phyloP scores from a whole-genome alignment of 805 yeast species.

The Saccharomycopsis sp. region DNA sequence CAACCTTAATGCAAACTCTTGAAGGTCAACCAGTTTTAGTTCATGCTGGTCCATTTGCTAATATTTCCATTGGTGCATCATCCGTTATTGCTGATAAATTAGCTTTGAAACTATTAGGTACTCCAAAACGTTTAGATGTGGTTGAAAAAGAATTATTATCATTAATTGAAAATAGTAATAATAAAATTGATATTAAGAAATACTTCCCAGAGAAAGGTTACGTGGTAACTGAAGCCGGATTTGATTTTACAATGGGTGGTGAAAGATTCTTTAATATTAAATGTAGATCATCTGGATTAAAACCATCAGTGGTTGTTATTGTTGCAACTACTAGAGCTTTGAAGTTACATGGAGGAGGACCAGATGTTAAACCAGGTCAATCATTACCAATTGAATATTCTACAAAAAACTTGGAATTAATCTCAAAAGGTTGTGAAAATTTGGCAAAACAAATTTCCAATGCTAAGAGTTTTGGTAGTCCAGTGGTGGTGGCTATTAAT shows the following conservation, averaged over 20 bases:
- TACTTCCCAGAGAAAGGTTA: slow-evolving; percentile 51
- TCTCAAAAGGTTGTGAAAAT: slow-evolving; percentile 75
- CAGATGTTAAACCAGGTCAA: slow-evolving; percentile 91
- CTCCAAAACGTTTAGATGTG: slow-evolving; percentile 33
- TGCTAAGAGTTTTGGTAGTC: slow-evolving; percentile 75
- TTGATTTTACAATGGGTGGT: slow-evolving; percentile 99
- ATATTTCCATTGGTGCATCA: slow-evolving; percentile 93
- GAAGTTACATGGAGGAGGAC: slow-evolving; percentile 95
- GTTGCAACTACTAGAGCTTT: slow-evolving; percentile 97
- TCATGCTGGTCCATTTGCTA: slow-evolving; percentile 98
- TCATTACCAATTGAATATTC: slow-evolving; percentile 74
- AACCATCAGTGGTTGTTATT: slow-evolving; percentile 84
- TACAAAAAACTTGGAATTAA: slow-evolving; percentile 69
- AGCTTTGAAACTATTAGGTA: slow-evolving; percentile 83
- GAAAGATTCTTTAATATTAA: slow-evolving; percentile 94
- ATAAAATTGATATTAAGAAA: background rate
- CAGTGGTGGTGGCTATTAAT: slow-evolving; percentile 93
- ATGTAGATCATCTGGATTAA: slow-evolving; percentile 82
- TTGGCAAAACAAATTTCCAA: slow-evolving; percentile 84
- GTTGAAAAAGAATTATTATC: slow-evolving; percentile 21
- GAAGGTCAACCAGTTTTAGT: slow-evolving; percentile 98
- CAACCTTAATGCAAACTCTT: slow-evolving; percentile 92
- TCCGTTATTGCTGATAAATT: slow-evolving; percentile 89
- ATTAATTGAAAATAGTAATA: background rate
- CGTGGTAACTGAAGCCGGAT: slow-evolving; percentile 96